phyloP scores from a whole-genome alignment of 805 yeast species.

The Saccharomyces mikatae region DNA sequence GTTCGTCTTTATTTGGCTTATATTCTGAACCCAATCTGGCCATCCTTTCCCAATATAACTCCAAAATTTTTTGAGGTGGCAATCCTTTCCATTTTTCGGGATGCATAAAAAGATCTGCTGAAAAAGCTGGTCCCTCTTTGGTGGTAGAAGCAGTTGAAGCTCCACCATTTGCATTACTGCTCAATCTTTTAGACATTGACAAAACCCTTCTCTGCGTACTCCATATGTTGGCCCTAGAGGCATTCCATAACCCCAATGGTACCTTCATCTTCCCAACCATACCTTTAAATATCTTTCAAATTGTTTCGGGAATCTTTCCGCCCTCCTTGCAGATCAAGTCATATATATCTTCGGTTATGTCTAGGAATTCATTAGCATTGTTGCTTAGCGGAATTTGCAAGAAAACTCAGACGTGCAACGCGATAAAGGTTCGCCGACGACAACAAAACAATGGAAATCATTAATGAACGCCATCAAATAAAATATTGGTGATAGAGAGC shows the following conservation, averaged over 20 bases:
- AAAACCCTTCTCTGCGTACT: background rate
- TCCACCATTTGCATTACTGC: background rate
- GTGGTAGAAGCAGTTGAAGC: background rate
- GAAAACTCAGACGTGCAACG: background rate
- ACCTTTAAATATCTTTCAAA: background rate
- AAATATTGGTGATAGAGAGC: background rate
- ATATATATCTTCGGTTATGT: background rate
- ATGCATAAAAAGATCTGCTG: slow-evolving; percentile 37
- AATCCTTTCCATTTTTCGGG: slow-evolving; percentile 68
- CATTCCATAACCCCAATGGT: background rate
- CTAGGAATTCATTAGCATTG: background rate
- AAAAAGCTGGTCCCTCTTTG: background rate
- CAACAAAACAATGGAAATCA: background rate
- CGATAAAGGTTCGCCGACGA: background rate
- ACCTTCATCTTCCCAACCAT: background rate
- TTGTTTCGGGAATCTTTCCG: background rate
- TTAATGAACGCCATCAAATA: background rate
- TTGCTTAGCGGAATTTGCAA: background rate
- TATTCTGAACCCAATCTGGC: slow-evolving; percentile 45
- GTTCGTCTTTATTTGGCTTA: slow-evolving; percentile 43
- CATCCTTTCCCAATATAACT: slow-evolving; percentile 53
- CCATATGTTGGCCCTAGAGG: background rate
- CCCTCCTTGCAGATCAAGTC: background rate
- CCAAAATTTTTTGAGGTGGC: slow-evolving; percentile 54
- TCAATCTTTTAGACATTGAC: background rate